Evolutionary conservation across 805 yeast genomes (phyloP), one percentile per base, ranked within the genome.

Genomic region (Starmerella floricola): DNA sequence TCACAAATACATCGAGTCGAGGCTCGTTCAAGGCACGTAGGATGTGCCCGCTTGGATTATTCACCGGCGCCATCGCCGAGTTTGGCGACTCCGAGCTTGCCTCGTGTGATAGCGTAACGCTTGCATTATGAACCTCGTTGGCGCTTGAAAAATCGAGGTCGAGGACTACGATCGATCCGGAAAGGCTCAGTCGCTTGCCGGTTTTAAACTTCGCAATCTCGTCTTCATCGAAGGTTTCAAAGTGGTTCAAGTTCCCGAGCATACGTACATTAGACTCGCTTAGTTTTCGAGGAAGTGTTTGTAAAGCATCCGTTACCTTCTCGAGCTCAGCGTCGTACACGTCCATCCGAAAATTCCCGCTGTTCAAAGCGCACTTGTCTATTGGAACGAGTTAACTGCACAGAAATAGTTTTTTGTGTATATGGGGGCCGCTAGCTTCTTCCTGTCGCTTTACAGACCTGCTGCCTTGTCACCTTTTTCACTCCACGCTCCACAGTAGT

Each of bases 211-310:
- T 41, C 11, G 43, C 15, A 16, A 16, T 13, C 20, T 27, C 42
- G 11, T 46, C 46, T 28, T 63, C 67, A 35, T 63, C 64, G 39
- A 63, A 63, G 2, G 63, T 57, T 40, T 63, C 67, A 16, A 63
- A 59, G 52, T 55, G 59, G 34, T 58, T 49, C 10, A 46, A 40
- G 10, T 48, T 43, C 8, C 65, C 67, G 13, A 63, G 44, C 23
- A 56, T 50, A 21, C 54, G 53, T 11, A 63, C 56, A 20, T 64
- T 66, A 1, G 44, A 48, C 41, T 61, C 63, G 11, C 59, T 55
- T 24, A 61, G 55, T 20, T 57, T 50, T 16, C 64, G 61, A 6
- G 67, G 65, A 10, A 62, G 59, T 13, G 45, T 46, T 17, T 52
- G 55, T 6, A 63, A 44, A 16, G 45, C 43, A 6, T 52, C 50